Percentiles rank a stretch among this genome's conserved stretches.
These are phyloP conservation scores for Effrenium voratum DNA, from an alignment of 73 alveolate species.

Conservation along the genomic window DNA sequence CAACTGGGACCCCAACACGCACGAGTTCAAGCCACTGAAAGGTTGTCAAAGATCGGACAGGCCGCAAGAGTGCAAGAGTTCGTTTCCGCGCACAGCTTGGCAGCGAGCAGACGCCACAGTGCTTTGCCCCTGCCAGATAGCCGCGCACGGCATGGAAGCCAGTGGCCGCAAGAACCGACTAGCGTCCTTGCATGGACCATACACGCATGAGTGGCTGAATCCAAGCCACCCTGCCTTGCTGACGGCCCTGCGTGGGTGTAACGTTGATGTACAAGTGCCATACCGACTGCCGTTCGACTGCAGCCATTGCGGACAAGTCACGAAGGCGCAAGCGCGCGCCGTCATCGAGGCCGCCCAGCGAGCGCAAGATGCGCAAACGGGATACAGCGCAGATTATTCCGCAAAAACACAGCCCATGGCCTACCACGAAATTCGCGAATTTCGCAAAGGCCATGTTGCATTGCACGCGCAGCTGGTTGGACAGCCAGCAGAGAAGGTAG, in stretches of 20 bases:
- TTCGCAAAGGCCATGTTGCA: background rate
- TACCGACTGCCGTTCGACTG: background rate
- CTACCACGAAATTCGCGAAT: background rate
- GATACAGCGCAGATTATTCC: background rate
- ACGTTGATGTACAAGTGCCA: constrained; percentile 17
- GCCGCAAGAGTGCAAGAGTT: background rate
- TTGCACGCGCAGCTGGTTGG: background rate
- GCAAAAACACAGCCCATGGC: constrained; percentile 20
- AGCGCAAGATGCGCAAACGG: constrained; percentile 33
- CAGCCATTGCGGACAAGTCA: background rate
- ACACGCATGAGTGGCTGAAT: background rate
- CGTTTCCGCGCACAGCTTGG: background rate
- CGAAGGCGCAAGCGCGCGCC: background rate
- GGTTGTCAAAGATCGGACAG: background rate
- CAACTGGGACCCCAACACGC: background rate
- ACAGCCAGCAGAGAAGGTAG: background rate
- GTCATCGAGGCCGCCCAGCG: background rate
- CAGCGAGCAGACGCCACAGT: background rate
- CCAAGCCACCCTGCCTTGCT: background rate
- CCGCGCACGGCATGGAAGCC: background rate
- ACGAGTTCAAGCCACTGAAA: background rate
- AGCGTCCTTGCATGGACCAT: constrained; percentile 10
- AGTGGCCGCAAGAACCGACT: background rate
- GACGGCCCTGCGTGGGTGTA: background rate
- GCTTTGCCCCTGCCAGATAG: constrained; percentile 4